phyloP scores from a whole-genome alignment of 2,329 filamentous ascomycete species.

The Blastomyces parvus region DNA sequence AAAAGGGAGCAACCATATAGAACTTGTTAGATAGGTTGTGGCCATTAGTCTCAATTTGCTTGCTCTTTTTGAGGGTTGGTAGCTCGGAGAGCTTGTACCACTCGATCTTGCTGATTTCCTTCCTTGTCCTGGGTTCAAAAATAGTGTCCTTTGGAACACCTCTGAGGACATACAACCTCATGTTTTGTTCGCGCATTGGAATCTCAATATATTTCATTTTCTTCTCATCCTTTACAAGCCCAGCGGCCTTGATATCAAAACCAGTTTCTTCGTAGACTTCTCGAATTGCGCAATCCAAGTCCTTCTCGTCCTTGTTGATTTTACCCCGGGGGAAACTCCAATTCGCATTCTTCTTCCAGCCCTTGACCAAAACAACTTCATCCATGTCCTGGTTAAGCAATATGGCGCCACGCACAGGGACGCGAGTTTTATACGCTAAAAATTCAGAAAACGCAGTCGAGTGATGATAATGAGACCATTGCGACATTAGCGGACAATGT shows the following conservation, averaged over 20 bases:
- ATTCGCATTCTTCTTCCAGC: constrained; percentile 92
- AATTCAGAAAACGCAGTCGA: constrained; percentile 83
- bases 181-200: constrained; percentile 83
- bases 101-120: constrained; percentile 93
- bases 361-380: constrained; percentile 83
- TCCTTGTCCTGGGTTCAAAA: constrained; percentile 84
- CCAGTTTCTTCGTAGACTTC: constrained; percentile 97
- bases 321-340: constrained; percentile 98
- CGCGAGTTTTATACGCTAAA: constrained; percentile 83
- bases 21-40: constrained; percentile 60
- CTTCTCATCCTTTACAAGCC: constrained; percentile 61
- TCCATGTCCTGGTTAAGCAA: constrained; percentile 93
- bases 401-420: constrained; percentile 90
- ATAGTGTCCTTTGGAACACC: constrained; percentile 75
- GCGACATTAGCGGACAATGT: constrained; percentile 79
- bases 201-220: constrained; percentile 78
- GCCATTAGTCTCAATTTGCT: constrained; percentile 23
- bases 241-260: constrained; percentile 66
- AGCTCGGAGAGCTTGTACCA: constrained; percentile 90
- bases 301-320: constrained; percentile 94
- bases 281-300: constrained; percentile 84
- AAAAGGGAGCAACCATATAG: constrained; percentile 95
- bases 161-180: constrained; percentile 85
- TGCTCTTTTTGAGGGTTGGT: constrained; percentile 67
- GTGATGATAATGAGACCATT: constrained; percentile 68